Evolutionary conservation across 805 yeast genomes (phyloP).

Genomic region (Millerozyma miso): DNA sequence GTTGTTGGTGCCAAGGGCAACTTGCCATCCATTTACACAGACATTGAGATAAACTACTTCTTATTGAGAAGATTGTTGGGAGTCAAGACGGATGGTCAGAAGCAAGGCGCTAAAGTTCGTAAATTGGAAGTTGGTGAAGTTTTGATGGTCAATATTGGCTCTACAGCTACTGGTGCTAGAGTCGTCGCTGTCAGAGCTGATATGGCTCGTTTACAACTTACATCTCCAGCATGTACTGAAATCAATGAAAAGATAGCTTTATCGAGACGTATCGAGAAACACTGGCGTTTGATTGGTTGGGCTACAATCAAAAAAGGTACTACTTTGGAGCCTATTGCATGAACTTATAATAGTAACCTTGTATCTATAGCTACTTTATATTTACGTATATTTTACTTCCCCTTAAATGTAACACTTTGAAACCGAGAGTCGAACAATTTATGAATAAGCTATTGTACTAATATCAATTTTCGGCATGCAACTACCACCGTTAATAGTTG

Average conservation of each 20-base stretch:
- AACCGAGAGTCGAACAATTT: no score
- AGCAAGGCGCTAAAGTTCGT: slow-evolving; percentile 89
- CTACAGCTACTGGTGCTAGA: slow-evolving; percentile 99
- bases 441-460: no score
- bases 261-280: slow-evolving; percentile 98
- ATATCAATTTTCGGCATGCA: no score
- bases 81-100: slow-evolving; percentile 96
- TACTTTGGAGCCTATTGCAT: slow-evolving; percentile 72
- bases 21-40: slow-evolving; percentile 93
- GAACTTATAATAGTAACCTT: slow-evolving; percentile 9
- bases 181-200: slow-evolving; percentile 97
- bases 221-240: slow-evolving; percentile 99
- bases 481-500: no score
- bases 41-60: slow-evolving; percentile 96
- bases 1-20: slow-evolving; percentile 97
- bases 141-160: slow-evolving; percentile 98
- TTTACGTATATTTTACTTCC: slow-evolving; percentile 3
- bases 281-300: slow-evolving; percentile 99
- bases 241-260: slow-evolving; percentile 96
- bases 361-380: slow-evolving; percentile 16
- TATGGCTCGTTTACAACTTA: slow-evolving; percentile 96
- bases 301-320: slow-evolving; percentile 96
- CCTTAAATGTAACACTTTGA: background rate
- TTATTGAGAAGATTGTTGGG: slow-evolving; percentile 94
- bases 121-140: slow-evolving; percentile 93